Conservation (phyloP, 106 monocot species). For the Acorus gramineus region DNA sequence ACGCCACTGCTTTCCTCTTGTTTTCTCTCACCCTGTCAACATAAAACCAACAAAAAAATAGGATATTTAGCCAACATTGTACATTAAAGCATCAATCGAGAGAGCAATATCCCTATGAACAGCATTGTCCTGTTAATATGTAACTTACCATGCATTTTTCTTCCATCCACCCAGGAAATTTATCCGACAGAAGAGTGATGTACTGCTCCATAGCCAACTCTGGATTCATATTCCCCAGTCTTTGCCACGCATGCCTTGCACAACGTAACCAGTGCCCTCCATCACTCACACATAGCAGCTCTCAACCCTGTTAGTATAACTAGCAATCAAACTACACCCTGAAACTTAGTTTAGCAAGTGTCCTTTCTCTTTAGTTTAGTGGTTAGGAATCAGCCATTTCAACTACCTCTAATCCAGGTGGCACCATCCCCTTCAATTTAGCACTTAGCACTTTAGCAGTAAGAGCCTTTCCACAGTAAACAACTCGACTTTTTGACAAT, state of each 20-base stretch:
- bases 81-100: too few species aligned
- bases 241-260: slow-evolving; percentile 69
- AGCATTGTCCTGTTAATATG: background rate
- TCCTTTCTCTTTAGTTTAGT: background rate
- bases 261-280: slow-evolving; percentile 14
- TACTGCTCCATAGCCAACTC: slow-evolving; percentile 70
- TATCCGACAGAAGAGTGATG: slow-evolving; percentile 37
- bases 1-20: too few species aligned
- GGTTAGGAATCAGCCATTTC: too few species aligned
- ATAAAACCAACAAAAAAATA: too few species aligned
- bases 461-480: too few species aligned
- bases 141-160: slow-evolving; percentile 15
- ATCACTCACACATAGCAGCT: slow-evolving; percentile 8
- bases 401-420: too few species aligned
- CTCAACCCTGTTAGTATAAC: too few species aligned
- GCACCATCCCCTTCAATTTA: too few species aligned
- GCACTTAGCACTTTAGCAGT: too few species aligned
- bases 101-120: background rate
- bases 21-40: too few species aligned
- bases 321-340: slow-evolving; percentile 6
- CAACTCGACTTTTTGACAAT: too few species aligned
- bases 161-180: slow-evolving; percentile 39
- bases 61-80: background rate
- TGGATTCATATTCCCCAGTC: slow-evolving; percentile 52
- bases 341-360: background rate